phyloP scores from a whole-genome alignment of 2,329 filamentous ascomycete species.

The Trichoderma guizhouense region DNA sequence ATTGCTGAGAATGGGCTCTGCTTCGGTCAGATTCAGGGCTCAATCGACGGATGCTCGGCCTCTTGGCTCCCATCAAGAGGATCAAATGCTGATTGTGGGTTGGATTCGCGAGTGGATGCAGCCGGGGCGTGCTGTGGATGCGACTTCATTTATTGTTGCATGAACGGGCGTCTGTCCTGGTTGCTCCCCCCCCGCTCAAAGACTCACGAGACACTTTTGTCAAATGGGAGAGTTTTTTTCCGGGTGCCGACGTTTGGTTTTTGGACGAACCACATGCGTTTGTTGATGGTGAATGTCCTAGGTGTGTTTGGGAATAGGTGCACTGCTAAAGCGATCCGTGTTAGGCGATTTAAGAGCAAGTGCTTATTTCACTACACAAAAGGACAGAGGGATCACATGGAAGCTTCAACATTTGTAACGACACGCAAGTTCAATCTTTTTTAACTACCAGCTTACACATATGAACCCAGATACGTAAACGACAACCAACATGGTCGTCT shows the following conservation, averaged over 20 bases:
- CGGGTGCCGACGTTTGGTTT: background rate
- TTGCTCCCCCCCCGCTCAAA: background rate
- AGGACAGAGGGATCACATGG: background rate
- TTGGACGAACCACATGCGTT: background rate
- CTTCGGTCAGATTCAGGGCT: background rate
- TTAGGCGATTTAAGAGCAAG: background rate
- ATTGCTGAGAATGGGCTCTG: background rate
- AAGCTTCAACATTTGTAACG: background rate
- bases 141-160: constrained; percentile 5
- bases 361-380: background rate
- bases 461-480: background rate
- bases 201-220: background rate
- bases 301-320: background rate
- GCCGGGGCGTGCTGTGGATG: background rate
- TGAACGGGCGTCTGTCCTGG: constrained; percentile 1
- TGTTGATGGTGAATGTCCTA: background rate
- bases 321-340: background rate
- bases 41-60: background rate
- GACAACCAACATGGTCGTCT: background rate
- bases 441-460: background rate
- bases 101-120: background rate
- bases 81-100: background rate
- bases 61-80: background rate
- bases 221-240: background rate
- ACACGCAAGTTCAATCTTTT: background rate